Base-by-base conservation (phyloP, 768 basidiomycete genomes). In the Calocybe gangraenosa region DNA sequence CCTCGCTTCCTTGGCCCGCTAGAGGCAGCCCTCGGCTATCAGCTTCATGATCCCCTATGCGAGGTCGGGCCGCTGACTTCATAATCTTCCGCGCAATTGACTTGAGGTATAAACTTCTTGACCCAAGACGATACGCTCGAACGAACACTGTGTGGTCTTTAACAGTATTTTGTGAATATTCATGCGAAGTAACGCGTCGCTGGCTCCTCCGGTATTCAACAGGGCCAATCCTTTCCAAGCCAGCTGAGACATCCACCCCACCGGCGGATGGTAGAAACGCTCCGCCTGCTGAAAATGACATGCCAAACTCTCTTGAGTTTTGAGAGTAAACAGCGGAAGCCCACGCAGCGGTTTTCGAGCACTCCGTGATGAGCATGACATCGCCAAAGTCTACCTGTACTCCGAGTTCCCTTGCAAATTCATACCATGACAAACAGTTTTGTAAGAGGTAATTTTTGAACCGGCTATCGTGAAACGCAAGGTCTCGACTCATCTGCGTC, bases 341-440 rank as follows among this genome's bases (percentile, higher is more conserved):
- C 54, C 54, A 55, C 15, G 50, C 54, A 8, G 42, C 42, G 3
- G 54, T 55, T 36, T 50, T 52, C 6, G 50, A 55, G 25, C 54
- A 55, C 25, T 48, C 50, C 0, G 48, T 55, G 6, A 55, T 50
- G 23, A 52, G 48, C 46, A 55, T 47, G 15, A 55, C 37, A 22
- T 55, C 48, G 5, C 54, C 54, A 28, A 55, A 55, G 5, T 37
- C 50, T 3, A 51, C 38, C 2, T 35, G 22, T 4, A 51, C 22
- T 19, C 33, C 42, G 4, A 38, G 34, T 17, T 34, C 19, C 14
- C 31, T 9, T 4, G 50, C 51, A 39, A 55, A 55, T 13, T 33
- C 35, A 38, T 52, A 39, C 54, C 50, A 55, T 14, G 49, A 54
- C 2, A 30, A 39, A 19, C 43, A 54, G 21, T 54, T 42, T 25